Evolutionary conservation across 176 grass and related monocot species (phyloP).

Genomic region (Pontederia crassipes): DNA sequence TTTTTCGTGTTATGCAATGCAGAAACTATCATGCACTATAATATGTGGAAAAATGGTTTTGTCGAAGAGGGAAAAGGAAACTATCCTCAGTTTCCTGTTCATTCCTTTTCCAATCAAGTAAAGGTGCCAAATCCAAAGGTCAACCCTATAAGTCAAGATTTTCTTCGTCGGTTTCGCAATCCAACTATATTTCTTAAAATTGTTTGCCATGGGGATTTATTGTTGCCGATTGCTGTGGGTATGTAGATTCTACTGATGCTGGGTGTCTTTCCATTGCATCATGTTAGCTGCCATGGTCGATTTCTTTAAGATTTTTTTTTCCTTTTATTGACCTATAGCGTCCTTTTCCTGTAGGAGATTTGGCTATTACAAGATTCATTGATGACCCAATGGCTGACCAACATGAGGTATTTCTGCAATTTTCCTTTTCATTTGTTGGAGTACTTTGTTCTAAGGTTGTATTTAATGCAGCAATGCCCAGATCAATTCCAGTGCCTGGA

Average conservation of each 20-base stretch:
- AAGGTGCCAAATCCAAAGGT: background rate
- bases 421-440: background rate
- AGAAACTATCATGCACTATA: constrained; percentile 10
- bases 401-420: background rate
- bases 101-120: background rate
- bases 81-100: too few relatives aligned
- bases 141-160: background rate
- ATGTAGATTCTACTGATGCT: background rate
- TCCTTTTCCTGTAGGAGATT: constrained; percentile 6
- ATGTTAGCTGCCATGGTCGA: background rate
- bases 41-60: constrained; percentile 3
- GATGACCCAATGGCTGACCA: constrained; percentile 3
- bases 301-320: background rate
- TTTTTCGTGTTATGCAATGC: background rate
- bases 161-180: constrained; percentile 10
- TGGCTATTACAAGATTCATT: constrained; percentile 1
- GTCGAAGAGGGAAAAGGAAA: background rate
- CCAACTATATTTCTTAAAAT: constrained; percentile 12
- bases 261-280: background rate
- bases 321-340: background rate
- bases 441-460: background rate
- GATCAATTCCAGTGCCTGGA: constrained; percentile 1
- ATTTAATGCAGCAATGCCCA: constrained; percentile 1
- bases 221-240: constrained; percentile 5
- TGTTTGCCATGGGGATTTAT: constrained; percentile 8